Evolutionary conservation across 768 basidiomycete genomes (phyloP), one percentile per base, ranked within the genome.

Genomic region (Neoboletus magnificus): DNA sequence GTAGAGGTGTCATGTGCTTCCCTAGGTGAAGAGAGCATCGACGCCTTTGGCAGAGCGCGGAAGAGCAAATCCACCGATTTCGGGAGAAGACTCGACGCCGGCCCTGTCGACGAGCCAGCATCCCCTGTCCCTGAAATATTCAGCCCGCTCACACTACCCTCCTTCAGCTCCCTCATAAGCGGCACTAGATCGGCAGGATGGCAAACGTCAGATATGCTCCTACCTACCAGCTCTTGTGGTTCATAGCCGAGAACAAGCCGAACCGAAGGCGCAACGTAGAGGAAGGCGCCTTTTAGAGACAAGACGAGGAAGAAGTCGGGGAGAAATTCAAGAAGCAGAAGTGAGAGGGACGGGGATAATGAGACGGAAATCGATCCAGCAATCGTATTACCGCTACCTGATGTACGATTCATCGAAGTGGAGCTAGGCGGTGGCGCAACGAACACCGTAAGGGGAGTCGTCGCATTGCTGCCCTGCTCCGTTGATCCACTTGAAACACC

Each of bases 111-210:
- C 27, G 58, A 47, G 27, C 56, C 60, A 33, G 54, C 45, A 13
- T 70, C 65, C 13, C 61, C 50, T 4, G 59, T 48, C 33, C 66
- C 58, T 36, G 61, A 41, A 44, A 61, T 23, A 33, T 62, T 51
- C 18, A 63, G 33, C 20, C 62, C 58, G 40, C 30, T 54, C 22
- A 66, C 46, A 35, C 68, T 69, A 5, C 68, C 68, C 54, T 91
- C 91, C 67, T 97, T 98, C 62, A 97, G 79, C 74, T 96, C 93
- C 42, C 95, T 83, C 82, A 91, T 89, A 59, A 95, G 82, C 0
- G 91, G 92, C 16, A 96, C 88, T 35, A 94, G 80, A 67, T 99
- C 96, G 47, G 89, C 87, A 1, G 87, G 87, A 68, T 96, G 93
- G 57, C 92, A 92, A 57, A 91, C 80, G 65, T 94, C 91, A 12